Conservation (phyloP, 2,329 filamentous ascomycete genomes). For the Trichophyton rubrum region DNA sequence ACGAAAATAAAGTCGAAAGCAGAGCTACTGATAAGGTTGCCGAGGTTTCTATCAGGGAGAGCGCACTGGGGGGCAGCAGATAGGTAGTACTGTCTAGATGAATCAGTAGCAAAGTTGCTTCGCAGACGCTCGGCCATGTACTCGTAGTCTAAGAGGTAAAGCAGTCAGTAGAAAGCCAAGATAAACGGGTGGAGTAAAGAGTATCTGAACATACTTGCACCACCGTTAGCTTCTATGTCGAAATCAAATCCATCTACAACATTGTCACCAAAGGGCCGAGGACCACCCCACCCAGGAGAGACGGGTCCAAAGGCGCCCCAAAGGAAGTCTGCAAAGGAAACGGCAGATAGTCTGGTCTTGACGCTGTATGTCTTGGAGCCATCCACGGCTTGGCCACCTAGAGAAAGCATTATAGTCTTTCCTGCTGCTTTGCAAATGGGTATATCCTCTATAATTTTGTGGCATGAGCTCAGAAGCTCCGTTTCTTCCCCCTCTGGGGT, state of each 20-base stretch:
- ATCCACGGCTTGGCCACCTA: constrained; percentile 34
- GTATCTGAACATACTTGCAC: constrained; percentile 17
- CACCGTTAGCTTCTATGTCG: constrained; percentile 30
- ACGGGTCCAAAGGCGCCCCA: constrained; percentile 40
- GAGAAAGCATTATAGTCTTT: constrained; percentile 36
- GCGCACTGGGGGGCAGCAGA: constrained; percentile 43
- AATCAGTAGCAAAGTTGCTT: constrained; percentile 13
- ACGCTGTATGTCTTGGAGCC: constrained; percentile 30
- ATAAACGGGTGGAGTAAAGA: neutral
- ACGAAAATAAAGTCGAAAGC: constrained; percentile 43
- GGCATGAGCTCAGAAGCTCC: constrained; percentile 33
- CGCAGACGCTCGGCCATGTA: neutral
- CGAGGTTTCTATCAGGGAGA: constrained; percentile 37
- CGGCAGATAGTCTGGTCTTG: constrained; percentile 26
- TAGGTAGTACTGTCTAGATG: constrained; percentile 34
- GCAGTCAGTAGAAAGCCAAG: neutral
- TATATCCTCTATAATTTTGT: constrained; percentile 33
- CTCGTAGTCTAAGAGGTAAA: neutral
- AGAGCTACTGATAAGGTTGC: constrained; percentile 33
- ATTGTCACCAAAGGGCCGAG: constrained; percentile 37
- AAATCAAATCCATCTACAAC: constrained; percentile 43
- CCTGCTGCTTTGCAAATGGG: constrained; percentile 29
- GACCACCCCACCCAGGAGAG: constrained; percentile 22
- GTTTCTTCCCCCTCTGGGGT: constrained; percentile 27
- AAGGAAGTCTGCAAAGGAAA: constrained; percentile 39